A percentile compares a stretch with the other conserved stretches of the same genome.
Conservation (phyloP, 2,329 filamentous ascomycete genomes). For the Colletotrichum truncatum region DNA sequence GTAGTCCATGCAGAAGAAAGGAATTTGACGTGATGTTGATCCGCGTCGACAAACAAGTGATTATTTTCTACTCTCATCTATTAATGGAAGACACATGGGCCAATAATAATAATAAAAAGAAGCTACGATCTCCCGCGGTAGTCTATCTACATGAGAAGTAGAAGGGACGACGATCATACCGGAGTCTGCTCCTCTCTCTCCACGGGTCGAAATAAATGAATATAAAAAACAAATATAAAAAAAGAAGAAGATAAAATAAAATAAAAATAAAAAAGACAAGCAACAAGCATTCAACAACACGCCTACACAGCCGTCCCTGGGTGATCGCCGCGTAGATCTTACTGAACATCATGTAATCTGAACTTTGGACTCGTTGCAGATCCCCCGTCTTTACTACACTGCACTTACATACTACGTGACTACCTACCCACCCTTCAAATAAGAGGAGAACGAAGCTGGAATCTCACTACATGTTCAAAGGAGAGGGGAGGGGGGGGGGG, state of each 20-base stretch:
- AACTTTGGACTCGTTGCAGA: slow-evolving; percentile 13
- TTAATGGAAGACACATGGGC: not conserved
- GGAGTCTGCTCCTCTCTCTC: not conserved
- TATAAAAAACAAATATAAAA: not conserved
- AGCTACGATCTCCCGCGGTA: slow-evolving; percentile 4
- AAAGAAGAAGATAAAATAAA: not conserved
- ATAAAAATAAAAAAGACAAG: too few relatives aligned
- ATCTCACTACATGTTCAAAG: too few relatives aligned
- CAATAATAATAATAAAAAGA: too few relatives aligned
- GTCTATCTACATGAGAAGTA: not conserved
- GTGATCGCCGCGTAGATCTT: slow-evolving; percentile 22
- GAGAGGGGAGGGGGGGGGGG: too few relatives aligned
- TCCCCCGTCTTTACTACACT: not conserved
- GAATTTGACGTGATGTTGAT: too few relatives aligned
- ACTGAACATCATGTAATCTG: slow-evolving; percentile 25
- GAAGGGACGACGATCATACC: slow-evolving; percentile 6
- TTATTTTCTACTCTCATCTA: too few relatives aligned
- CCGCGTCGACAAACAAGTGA: too few relatives aligned
- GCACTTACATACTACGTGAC: not conserved
- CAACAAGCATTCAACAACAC: not conserved
- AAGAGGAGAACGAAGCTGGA: not conserved
- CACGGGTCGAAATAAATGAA: not conserved
- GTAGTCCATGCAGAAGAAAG: too few relatives aligned
- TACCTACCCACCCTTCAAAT: not conserved
- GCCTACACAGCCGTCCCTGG: not conserved